Base-by-base conservation (phyloP, 2,329 filamentous ascomycete species). In the Apiospora kogelbergensis region DNA sequence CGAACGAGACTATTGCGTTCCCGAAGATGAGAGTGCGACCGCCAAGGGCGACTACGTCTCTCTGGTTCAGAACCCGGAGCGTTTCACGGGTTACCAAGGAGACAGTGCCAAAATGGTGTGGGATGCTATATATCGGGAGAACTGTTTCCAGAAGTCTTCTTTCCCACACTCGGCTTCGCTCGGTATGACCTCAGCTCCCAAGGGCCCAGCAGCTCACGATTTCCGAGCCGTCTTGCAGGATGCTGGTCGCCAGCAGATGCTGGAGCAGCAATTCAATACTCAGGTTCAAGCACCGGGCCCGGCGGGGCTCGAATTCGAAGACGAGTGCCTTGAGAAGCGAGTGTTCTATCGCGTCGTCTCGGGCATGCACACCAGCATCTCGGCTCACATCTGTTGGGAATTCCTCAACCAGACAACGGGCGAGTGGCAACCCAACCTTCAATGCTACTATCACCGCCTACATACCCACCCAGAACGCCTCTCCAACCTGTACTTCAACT, bases 401-500 rank as follows among this genome's bases (percentile, higher is more conserved):
- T 97, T 96, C 76, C 84, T 98, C 72, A 98, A 99, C 81, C 94
- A 98, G 82, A 94, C 92, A 1, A 98, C 95, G 0, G 96, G 96
- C 69, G 83, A 94, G 80, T 99, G 96, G 96, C 89, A 91, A 65
- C 95, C 94, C 30, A 99, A 99, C 76, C 80, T 97, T 67, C 85
- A 90, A 72, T 99, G 96, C 85, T 99, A 97, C 85, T 90, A 93
- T 77, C 84, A 90, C 42, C 90, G 96, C n/a, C 87, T 99, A 20
- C 93, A 97, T 80, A 85, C 86, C 26, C 89, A 93, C 78, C 94
- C 95, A 0, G 96, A 99, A 74, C 92, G 95, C 70, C 93, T 99
- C 77, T 96, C 95, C 74, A 99, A 99, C 80, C 86, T 99, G 65
- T 99, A 99, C 84, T 99, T 99, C 85, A 98, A 99, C 87, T 99